Evolutionary conservation across 2,329 filamentous ascomycete genomes (phyloP).

Genomic region (Neopestalotiopsis rosae): DNA sequence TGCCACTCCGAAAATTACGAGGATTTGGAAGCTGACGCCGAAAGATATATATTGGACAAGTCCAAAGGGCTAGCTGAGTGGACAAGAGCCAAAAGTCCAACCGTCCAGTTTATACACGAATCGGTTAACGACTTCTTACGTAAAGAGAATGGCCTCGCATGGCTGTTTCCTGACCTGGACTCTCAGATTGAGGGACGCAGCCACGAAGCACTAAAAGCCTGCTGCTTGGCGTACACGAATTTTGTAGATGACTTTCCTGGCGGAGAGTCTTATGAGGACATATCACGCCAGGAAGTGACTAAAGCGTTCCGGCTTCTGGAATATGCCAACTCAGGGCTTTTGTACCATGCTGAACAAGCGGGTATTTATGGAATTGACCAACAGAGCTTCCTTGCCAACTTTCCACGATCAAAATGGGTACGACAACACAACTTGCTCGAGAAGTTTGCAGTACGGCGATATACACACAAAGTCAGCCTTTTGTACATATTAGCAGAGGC

Average conservation of each 20-base stretch:
- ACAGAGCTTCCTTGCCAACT: slow-evolving; percentile 8
- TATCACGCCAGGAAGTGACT: background rate
- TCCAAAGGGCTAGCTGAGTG: slow-evolving; percentile 58
- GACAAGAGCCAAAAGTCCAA: slow-evolving; percentile 34
- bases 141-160: slow-evolving; percentile 35
- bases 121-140: slow-evolving; percentile 54
- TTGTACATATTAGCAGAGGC: slow-evolving; percentile 23
- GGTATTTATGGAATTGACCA: slow-evolving; percentile 13
- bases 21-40: slow-evolving; percentile 27
- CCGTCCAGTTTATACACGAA: slow-evolving; percentile 60
- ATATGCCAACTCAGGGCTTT: slow-evolving; percentile 13
- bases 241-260: background rate
- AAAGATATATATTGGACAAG: slow-evolving; percentile 41
- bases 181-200: slow-evolving; percentile 38
- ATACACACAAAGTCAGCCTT: slow-evolving; percentile 10
- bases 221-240: slow-evolving; percentile 22
- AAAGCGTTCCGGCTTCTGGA: slow-evolving; percentile 21
- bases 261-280: background rate
- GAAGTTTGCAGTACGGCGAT: slow-evolving; percentile 15
- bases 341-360: slow-evolving; percentile 23
- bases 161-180: slow-evolving; percentile 38
- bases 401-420: slow-evolving; percentile 19
- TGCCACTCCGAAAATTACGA: slow-evolving; percentile 29
- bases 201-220: slow-evolving; percentile 50
- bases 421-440: slow-evolving; percentile 17